Evolutionary conservation across 768 basidiomycete genomes (phyloP).

Genomic region (Mycena latifolia): DNA sequence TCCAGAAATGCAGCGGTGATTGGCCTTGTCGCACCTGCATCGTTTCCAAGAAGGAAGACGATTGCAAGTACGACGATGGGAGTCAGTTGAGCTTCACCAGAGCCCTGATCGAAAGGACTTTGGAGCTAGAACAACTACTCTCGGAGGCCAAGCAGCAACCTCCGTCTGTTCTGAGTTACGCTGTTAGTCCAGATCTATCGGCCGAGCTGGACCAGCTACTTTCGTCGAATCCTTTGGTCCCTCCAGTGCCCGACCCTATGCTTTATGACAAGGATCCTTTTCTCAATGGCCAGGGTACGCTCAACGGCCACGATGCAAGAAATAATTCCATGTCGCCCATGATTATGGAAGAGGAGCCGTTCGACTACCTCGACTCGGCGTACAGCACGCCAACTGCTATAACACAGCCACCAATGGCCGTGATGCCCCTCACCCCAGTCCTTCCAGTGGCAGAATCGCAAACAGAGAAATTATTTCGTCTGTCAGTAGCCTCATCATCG

Average conservation of each 20-base stretch:
- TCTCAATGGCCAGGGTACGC: background rate
- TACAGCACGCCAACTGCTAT: background rate
- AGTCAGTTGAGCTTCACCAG: conserved; percentile 36
- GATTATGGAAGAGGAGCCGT: background rate
- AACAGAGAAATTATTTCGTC: conserved; percentile 24
- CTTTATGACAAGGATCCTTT: background rate
- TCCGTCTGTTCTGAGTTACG: background rate
- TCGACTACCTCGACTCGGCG: background rate
- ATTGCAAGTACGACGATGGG: conserved; percentile 34
- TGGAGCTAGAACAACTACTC: conserved; percentile 33
- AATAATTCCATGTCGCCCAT: too few relatives aligned
- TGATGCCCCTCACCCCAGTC: background rate
- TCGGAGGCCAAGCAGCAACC: conserved; percentile 22
- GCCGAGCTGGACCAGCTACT: conserved; percentile 29
- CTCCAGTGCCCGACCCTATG: conserved; percentile 4
- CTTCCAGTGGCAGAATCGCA: background rate
- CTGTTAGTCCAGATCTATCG: conserved; percentile 17
- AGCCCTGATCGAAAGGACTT: conserved; percentile 34
- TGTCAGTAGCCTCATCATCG: conserved; percentile 12
- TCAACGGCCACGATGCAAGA: too few relatives aligned
- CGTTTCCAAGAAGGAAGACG: conserved; percentile 34
- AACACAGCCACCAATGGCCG: background rate
- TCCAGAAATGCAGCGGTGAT: conserved; percentile 29
- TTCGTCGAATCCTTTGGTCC: conserved; percentile 15
- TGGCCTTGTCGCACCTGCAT: conserved; percentile 35